Conservation (phyloP, 176 grass and related monocot species). For the Areca catechu region DNA sequence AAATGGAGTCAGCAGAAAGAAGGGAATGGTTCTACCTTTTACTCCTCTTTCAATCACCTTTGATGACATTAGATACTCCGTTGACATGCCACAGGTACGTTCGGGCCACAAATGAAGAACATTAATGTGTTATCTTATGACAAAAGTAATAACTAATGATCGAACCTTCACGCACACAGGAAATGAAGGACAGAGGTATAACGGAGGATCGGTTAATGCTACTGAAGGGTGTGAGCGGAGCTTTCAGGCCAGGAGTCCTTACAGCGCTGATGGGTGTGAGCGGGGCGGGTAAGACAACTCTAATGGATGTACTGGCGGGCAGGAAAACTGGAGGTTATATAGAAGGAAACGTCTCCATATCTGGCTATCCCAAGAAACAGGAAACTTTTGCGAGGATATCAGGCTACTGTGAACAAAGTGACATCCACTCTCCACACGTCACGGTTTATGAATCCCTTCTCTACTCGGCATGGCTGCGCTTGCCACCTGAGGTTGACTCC, state of each 20-base stretch:
- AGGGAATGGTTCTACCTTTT: constrained; percentile 90
- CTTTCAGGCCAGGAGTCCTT: constrained; percentile 89
- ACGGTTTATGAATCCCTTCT: constrained; percentile 89
- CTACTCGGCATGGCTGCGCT: constrained; percentile 92
- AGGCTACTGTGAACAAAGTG: constrained; percentile 93
- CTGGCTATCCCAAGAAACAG: constrained; percentile 93
- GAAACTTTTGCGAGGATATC: constrained; percentile 88
- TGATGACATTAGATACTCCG: constrained; percentile 65
- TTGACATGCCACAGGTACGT: constrained; percentile 83
- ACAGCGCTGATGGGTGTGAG: constrained; percentile 94
- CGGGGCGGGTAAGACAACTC: constrained; percentile 83
- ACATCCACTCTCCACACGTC: constrained; percentile 93
- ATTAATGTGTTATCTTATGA: too few species aligned
- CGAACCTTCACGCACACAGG: constrained; percentile 25
- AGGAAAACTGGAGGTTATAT: constrained; percentile 87
- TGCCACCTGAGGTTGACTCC: constrained; percentile 54
- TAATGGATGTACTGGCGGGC: constrained; percentile 91
- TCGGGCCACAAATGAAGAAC: too few species aligned
- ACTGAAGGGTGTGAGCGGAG: constrained; percentile 76
- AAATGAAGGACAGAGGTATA: constrained; percentile 77
- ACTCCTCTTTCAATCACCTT: constrained; percentile 70
- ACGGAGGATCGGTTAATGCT: constrained; percentile 56
- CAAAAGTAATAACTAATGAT: too few species aligned
- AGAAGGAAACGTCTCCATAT: constrained; percentile 76
- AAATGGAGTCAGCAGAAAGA: constrained; percentile 33